Percentiles rank a stretch among this genome's conserved stretches.
These are phyloP conservation scores for Diaporthe vaccinii DNA, from an alignment of 2,329 filamentous ascomycete species.

Conservation along the genomic window DNA sequence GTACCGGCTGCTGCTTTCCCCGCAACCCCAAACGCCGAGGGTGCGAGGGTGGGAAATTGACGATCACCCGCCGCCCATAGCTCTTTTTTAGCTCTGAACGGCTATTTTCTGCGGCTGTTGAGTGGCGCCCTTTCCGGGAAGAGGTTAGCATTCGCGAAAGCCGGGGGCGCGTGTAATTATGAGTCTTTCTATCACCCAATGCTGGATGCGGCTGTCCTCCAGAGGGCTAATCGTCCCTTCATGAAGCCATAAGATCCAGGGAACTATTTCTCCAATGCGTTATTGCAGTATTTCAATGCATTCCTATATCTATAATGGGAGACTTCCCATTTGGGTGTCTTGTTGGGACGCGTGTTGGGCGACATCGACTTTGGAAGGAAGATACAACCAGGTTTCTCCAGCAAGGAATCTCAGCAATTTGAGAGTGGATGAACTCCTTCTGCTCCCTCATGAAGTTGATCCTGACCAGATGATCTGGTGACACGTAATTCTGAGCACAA, in stretches of 20 bases:
- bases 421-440: too few species aligned
- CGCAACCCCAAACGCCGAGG: conserved; percentile 19
- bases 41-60: conserved; percentile 2
- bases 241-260: neutral
- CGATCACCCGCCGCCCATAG: conserved; percentile 13
- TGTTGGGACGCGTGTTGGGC: too few species aligned
- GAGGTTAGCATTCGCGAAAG: neutral
- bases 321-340: too few species aligned
- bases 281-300: too few species aligned
- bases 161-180: neutral
- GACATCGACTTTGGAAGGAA: too few species aligned
- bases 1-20: conserved; percentile 6
- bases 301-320: too few species aligned
- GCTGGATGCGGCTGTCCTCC: neutral
- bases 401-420: too few species aligned
- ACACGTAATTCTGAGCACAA: too few species aligned
- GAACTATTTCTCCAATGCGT: neutral
- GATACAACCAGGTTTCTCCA: too few species aligned
- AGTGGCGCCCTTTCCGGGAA: neutral
- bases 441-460: too few species aligned
- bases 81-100: conserved; percentile 2
- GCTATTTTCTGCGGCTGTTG: conserved; percentile 20
- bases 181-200: too few species aligned
- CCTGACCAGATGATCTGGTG: too few species aligned
- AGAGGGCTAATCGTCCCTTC: rapidly evolving